Evolutionary conservation across 352 stramenopile species (phyloP), one percentile per base, ranked within the genome.

Genomic region (Hyaloperonospora arabidopsidis): DNA sequence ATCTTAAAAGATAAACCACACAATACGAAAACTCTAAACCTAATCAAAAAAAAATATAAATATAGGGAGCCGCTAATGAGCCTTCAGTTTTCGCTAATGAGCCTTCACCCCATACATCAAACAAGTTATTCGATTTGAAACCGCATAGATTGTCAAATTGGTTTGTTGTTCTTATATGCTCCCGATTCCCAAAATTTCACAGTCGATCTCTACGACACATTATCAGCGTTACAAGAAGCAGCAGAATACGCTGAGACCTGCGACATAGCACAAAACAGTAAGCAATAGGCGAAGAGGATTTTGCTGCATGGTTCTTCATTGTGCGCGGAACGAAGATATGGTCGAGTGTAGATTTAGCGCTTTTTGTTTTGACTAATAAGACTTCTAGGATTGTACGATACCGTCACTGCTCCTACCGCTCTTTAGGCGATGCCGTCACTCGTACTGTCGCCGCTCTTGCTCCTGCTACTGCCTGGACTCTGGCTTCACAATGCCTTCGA

Each of bases 141-240:
- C n/a, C n/a, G n/a, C n/a, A n/a, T n/a, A n/a, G n/a, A 29, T 29
- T 29, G 7, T 8, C 3, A 3, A 29, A 3, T 7, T 29, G 7
- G 7, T 8, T 29, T 29, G 25, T 8, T 29, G 25, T 29, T 29
- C 25, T 7, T 3, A 8, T 8, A 29, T 7, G 7, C 25, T 29
- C 25, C 25, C 7, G 25, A 29, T 29, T 3, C 25, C 3, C 3
- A 29, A 29, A 29, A 8, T 29, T 29, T 29, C 25, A 8, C 19
- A 76, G 18, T 43, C 59, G 60, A 40, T 62, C 52, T 4, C 49
- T 63, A 17, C 69, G 44, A 40, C 38, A 61, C 3, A 70, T 34
- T 36, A 72, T 44, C 52, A 82, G 52, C 49, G 79, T 53, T 35
- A 39, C 49, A 23, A 62, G 15, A 17, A 74, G 39, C 34, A 76